A percentile compares a stretch with the other conserved stretches of the same genome.
These are phyloP conservation scores for Yamadazyma friedrichii DNA, from an alignment of 1,139 yeast species.

Conservation along the genomic window DNA sequence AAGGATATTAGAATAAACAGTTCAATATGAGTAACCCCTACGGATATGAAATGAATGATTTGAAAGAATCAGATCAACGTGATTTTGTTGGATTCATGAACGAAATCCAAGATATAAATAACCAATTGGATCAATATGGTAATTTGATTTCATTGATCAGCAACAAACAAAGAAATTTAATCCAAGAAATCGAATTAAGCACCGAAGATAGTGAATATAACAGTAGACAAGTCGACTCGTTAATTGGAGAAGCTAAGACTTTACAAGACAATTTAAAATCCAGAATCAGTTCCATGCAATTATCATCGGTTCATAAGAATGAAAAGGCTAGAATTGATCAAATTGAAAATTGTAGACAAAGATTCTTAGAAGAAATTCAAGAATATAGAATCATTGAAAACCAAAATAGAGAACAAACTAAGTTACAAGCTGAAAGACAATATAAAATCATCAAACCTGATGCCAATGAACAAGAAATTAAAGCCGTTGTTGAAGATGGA, in stretches of 20 bases:
- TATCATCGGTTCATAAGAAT: conserved; percentile 57
- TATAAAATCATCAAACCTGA: conserved; percentile 90
- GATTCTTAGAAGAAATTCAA: conserved; percentile 83
- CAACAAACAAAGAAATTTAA: conserved; percentile 74
- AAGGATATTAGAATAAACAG: neutral
- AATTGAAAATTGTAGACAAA: conserved; percentile 84
- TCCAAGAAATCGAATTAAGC: conserved; percentile 74
- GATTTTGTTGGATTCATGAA: conserved; percentile 80
- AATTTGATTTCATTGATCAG: conserved; percentile 75
- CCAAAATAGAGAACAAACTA: conserved; percentile 79
- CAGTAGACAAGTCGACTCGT: conserved; percentile 73
- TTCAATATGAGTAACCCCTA: conserved; percentile 29
- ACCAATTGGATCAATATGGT: conserved; percentile 77
- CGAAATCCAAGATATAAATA: conserved; percentile 79
- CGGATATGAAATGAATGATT: conserved; percentile 36
- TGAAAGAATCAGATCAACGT: conserved; percentile 33
- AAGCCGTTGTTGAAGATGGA: conserved; percentile 79
- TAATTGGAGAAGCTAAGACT: conserved; percentile 76
- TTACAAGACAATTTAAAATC: conserved; percentile 73
- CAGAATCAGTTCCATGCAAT: conserved; percentile 74
- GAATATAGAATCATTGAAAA: conserved; percentile 86
- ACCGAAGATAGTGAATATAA: conserved; percentile 73
- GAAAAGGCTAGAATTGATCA: conserved; percentile 86
- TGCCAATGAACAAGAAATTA: conserved; percentile 82
- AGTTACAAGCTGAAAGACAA: conserved; percentile 90